A percentile compares a stretch with the other conserved stretches of the same genome.
Conservation (phyloP, 228 moss, liverwort and hornwort genomes). For the Sphagnum magellanicum region DNA sequence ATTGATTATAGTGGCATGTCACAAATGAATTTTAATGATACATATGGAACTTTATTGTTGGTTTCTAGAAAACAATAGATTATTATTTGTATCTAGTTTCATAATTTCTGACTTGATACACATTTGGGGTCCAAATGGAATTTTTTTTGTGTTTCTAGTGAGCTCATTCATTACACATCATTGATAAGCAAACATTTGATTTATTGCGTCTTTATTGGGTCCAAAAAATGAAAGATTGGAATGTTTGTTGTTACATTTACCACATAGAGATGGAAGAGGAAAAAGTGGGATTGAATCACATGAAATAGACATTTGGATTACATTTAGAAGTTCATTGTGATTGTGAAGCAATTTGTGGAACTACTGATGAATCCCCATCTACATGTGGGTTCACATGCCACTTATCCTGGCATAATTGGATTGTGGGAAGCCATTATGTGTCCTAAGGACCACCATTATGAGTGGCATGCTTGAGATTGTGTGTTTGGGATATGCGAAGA, state of each 20-base stretch:
- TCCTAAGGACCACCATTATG: accelerated
- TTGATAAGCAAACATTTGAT: constrained; percentile 1
- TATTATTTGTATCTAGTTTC: too few relatives aligned
- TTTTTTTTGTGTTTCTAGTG: too few relatives aligned
- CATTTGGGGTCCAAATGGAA: too few relatives aligned
- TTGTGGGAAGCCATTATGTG: not conserved
- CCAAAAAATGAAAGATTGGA: not conserved
- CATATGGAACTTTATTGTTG: too few relatives aligned
- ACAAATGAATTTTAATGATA: too few relatives aligned
- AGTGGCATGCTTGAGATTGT: not conserved
- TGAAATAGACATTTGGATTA: not conserved
- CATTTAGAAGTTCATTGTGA: not conserved
- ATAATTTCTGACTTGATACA: too few relatives aligned
- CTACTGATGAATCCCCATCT: too few relatives aligned
- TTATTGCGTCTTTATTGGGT: not conserved
- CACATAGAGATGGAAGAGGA: not conserved
- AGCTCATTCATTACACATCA: too few relatives aligned
- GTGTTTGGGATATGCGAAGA: not conserved
- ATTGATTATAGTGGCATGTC: too few relatives aligned
- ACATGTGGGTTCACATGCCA: not conserved
- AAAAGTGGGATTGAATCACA: not conserved
- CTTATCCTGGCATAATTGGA: not conserved
- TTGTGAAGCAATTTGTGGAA: not conserved
- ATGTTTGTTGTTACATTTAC: not conserved
- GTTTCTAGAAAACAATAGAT: too few relatives aligned